Percentiles rank a stretch among this genome's conserved stretches.
These are phyloP conservation scores for Microdochium paspali DNA, from an alignment of 2,329 filamentous ascomycete genomes.

Conservation along the genomic window DNA sequence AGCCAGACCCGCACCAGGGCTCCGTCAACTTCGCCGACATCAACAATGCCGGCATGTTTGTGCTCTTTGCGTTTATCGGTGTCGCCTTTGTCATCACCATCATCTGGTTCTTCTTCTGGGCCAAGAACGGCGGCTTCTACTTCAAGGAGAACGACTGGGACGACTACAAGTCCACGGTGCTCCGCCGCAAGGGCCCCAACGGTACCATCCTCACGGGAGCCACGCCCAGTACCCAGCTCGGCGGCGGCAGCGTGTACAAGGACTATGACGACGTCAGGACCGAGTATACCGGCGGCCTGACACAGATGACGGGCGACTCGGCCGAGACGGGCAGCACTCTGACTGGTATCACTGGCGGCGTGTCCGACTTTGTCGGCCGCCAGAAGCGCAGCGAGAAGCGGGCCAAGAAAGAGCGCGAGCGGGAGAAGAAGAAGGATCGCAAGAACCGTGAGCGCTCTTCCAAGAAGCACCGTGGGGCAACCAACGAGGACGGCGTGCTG, in stretches of 20 bases:
- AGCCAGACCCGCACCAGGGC: conserved; percentile 32
- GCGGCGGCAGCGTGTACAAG: conserved; percentile 79
- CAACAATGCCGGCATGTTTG: conserved; percentile 66
- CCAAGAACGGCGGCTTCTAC: conserved; percentile 87
- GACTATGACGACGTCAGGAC: conserved; percentile 46
- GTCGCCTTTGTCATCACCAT: conserved; percentile 61
- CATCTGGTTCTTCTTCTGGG: conserved; percentile 99
- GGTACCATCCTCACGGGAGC: conserved; percentile 77
- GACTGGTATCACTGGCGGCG: conserved; percentile 48
- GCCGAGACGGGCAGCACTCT: conserved; percentile 36
- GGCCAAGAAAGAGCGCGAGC: conserved; percentile 36
- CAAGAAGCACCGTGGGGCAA: conserved; percentile 26
- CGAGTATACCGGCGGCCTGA: conserved; percentile 27
- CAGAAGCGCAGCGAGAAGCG: conserved; percentile 47
- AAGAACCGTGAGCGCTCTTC: conserved; percentile 15
- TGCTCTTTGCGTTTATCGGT: conserved; percentile 77
- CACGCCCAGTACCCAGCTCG: conserved; percentile 72
- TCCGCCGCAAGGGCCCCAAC: conserved; percentile 81
- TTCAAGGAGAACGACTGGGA: conserved; percentile 89
- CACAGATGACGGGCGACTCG: conserved; percentile 26
- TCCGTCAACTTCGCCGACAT: conserved; percentile 45
- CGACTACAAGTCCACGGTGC: conserved; percentile 92
- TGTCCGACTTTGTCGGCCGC: conserved; percentile 44
- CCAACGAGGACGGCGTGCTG: conserved; percentile 51
- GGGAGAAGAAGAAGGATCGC: conserved; percentile 28